These are phyloP conservation scores for Draba incana DNA, from an alignment of 345 rosid genomes.

Conservation along the genomic window DNA sequence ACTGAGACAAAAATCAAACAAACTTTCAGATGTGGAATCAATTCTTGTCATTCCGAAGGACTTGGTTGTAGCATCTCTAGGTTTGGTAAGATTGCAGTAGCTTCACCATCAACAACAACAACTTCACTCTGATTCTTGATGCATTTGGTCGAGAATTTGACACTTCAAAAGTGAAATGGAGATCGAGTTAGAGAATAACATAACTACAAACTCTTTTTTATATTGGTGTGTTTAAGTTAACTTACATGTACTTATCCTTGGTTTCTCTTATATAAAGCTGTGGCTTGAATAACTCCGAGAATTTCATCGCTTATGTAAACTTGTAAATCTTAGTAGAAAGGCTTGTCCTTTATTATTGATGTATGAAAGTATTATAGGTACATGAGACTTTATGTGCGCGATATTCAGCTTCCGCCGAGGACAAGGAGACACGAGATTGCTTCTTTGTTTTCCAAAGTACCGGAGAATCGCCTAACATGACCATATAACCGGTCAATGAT, in stretches of 20 bases:
- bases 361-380: no score
- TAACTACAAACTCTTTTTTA: neutral
- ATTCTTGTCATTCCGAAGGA: slow-evolving; percentile 17
- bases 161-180: slow-evolving; percentile 45
- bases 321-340: no score
- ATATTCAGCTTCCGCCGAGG: no score
- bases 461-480: no score
- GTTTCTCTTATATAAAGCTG: slow-evolving; percentile 54
- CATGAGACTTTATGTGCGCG: no score
- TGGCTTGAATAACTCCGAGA: slow-evolving; percentile 57
- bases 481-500: no score
- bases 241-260: slow-evolving; percentile 70
- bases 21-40: slow-evolving; percentile 9
- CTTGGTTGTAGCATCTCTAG: slow-evolving; percentile 38
- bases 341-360: no score
- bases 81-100: slow-evolving; percentile 61
- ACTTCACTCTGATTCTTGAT: slow-evolving; percentile 53
- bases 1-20: no score
- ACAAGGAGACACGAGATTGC: no score
- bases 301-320: slow-evolving; percentile 71
- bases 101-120: slow-evolving; percentile 79
- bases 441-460: no score
- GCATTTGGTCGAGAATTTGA: slow-evolving; percentile 79
- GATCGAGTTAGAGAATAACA: neutral
- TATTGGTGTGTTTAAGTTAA: neutral